phyloP scores from a whole-genome alignment of 2,329 filamentous ascomycete species.

The Aspergillus felis region DNA sequence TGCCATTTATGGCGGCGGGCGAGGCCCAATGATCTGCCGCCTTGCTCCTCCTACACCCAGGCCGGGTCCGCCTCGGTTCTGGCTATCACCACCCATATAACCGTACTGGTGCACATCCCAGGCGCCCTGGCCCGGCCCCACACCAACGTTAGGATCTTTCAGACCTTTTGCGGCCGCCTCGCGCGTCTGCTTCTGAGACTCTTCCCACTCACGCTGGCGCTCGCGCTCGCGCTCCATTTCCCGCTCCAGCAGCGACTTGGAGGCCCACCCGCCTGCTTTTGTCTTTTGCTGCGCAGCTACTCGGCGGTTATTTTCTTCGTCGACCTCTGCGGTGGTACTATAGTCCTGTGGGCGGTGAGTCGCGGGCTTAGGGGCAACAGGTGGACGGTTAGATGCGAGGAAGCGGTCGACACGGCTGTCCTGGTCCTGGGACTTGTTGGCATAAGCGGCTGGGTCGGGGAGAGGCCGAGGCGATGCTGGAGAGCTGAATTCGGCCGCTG shows the following conservation, averaged over 20 bases:
- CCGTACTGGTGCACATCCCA: slow-evolving; percentile 66
- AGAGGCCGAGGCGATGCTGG: slow-evolving; percentile 39
- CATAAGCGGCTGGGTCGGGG: slow-evolving; percentile 43
- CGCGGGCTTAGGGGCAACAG: slow-evolving; percentile 34
- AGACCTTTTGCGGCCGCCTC: slow-evolving; percentile 43
- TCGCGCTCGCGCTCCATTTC: slow-evolving; percentile 66
- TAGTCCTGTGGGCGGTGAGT: slow-evolving; percentile 44
- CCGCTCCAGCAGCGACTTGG: slow-evolving; percentile 60
- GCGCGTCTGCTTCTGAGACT: slow-evolving; percentile 51
- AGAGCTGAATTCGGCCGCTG: slow-evolving; percentile 10
- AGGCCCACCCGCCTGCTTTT: slow-evolving; percentile 57
- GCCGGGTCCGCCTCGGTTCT: slow-evolving; percentile 52
- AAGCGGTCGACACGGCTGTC: slow-evolving; percentile 53
- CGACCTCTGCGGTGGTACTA: slow-evolving; percentile 52
- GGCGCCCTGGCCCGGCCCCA: slow-evolving; percentile 45
- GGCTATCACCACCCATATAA: slow-evolving; percentile 59
- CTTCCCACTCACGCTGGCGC: slow-evolving; percentile 63
- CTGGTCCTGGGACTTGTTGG: slow-evolving; percentile 22
- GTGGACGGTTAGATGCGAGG: slow-evolving; percentile 53
- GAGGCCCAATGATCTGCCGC: slow-evolving; percentile 61
- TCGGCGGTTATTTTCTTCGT: slow-evolving; percentile 54
- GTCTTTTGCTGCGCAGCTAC: slow-evolving; percentile 54
- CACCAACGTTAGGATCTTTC: slow-evolving; percentile 41
- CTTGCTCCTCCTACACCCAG: slow-evolving; percentile 53
- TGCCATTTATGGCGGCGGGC: slow-evolving; percentile 42